Evolutionary conservation across 2,329 filamentous ascomycete species (phyloP).

Genomic region (Monilinia laxa): DNA sequence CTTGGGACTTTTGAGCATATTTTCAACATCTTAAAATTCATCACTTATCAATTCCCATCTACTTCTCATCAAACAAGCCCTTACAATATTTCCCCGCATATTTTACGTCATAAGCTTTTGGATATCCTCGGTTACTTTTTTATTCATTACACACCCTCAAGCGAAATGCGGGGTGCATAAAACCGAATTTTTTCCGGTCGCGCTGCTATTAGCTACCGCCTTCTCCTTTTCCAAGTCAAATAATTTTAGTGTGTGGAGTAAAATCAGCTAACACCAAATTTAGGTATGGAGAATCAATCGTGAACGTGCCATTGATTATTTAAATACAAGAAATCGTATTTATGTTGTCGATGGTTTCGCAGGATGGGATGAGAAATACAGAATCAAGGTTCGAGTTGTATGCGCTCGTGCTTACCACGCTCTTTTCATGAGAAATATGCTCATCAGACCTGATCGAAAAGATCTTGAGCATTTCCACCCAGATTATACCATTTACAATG

Average conservation of each 20-base stretch:
- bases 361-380: constrained; percentile 98
- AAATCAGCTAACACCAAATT: background rate
- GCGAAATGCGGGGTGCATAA: constrained; percentile 24
- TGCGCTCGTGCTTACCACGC: constrained; percentile 99
- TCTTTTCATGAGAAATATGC: constrained; percentile 99
- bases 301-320: constrained; percentile 96
- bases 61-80: background rate
- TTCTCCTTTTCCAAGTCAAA: constrained; percentile 3
- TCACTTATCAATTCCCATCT: background rate
- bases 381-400: constrained; percentile 95
- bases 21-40: background rate
- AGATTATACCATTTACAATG: constrained; percentile 99
- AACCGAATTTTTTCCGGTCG: constrained; percentile 4
- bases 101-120: constrained; percentile 21
- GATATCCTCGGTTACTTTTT: constrained; percentile 21
- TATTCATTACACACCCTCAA: background rate
- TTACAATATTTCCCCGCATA: constrained; percentile 16
- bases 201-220: background rate
- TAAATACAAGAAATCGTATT: constrained; percentile 98
- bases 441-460: constrained; percentile 87
- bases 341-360: constrained; percentile 97
- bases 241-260: background rate
- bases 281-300: constrained; percentile 99
- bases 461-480: constrained; percentile 98
- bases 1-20: background rate